These are phyloP conservation scores for Sporobolomyces pararoseus DNA, from an alignment of 768 basidiomycete genomes.

Conservation along the genomic window DNA sequence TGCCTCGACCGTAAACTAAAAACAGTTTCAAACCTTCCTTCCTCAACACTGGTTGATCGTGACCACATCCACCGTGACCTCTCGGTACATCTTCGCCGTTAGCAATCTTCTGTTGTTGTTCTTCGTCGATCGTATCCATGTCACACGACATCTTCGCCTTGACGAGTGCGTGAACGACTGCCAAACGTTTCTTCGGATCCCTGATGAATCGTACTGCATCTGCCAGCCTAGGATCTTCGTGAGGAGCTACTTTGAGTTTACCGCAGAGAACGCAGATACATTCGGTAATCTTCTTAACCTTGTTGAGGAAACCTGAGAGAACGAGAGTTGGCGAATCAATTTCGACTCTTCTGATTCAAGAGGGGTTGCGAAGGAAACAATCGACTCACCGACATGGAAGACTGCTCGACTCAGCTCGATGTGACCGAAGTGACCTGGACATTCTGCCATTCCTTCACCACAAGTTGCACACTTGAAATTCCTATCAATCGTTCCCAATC, in stretches of 20 bases:
- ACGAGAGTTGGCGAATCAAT: no score
- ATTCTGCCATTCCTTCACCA: conserved; percentile 99
- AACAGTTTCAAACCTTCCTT: conserved; percentile 95
- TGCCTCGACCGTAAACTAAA: conserved; percentile 87
- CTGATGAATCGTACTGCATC: conserved; percentile 43
- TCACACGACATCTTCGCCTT: conserved; percentile 78
- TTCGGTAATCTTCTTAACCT: conserved; percentile 99
- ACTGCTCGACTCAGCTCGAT: conserved; percentile 96
- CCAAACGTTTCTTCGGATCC: conserved; percentile 46
- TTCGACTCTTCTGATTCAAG: no score
- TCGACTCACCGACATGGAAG: conserved; percentile 80
- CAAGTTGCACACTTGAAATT: conserved; percentile 99
- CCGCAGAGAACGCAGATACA: conserved; percentile 98
- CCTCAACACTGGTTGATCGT: conserved; percentile 77
- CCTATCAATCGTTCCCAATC: conserved; percentile 95
- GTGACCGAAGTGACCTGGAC: conserved; percentile 98
- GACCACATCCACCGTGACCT: conserved; percentile 96
- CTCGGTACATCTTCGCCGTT: conserved; percentile 61
- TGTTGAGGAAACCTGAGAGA: conserved; percentile 78
- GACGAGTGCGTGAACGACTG: conserved; percentile 42
- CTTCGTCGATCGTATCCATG: conserved; percentile 80
- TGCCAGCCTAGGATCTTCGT: conserved; percentile 37
- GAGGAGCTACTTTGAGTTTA: conserved; percentile 80
- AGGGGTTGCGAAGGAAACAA: neutral
- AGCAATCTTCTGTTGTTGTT: conserved; percentile 58